Base-by-base conservation (phyloP, 805 yeast genomes). In the Tetrapisispora pingtungensis region DNA sequence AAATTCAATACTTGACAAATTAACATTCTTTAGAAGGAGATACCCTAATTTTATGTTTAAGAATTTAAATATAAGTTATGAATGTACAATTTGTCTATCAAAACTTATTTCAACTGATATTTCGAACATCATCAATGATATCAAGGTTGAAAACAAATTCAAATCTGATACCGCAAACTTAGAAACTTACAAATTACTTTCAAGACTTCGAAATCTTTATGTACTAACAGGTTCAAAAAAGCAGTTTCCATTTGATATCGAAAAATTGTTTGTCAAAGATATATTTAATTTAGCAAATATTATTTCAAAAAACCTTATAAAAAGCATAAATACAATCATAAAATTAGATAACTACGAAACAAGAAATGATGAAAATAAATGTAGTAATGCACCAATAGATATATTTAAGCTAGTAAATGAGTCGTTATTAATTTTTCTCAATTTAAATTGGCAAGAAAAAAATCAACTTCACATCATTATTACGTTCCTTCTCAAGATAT, bases 361-460 rank as follows among this genome's bases (percentile, higher is more conserved):
- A 0, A 54, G 78, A 15, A 76, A 77, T 48, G 67, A 69, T 36
- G 66, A 62, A 1, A 66, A 67, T 6, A 55, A 55, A 1, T 70
- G 70, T 54, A 78, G 86, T 48, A 67, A 77, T 2, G 83, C 90
- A 0, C 84, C 82, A 1, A 57, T 74, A 19, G 93, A 84, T 57
- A 71, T 83, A 13, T 81, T 83, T 59, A 70, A 77, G 10, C 69
- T 84, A 58, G 71, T 84, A 31, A 73, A 73, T 46, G 78, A 78
- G 43, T 72, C 77, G 12, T 57, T 84, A 18, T 63, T 67, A 4
- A 68, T 84, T n/a, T 65, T 89, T 37, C 69, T 69, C 14, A 71
- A 70, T 3, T 71, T 85, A 36, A 66, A 73, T 1, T 89, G 96
- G 96, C 62, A 66, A 14, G 71, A 84, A 56, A 73, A 71, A 40